Evolutionary conservation across 805 yeast genomes (phyloP).

Genomic region (Myxozyma geophila): DNA sequence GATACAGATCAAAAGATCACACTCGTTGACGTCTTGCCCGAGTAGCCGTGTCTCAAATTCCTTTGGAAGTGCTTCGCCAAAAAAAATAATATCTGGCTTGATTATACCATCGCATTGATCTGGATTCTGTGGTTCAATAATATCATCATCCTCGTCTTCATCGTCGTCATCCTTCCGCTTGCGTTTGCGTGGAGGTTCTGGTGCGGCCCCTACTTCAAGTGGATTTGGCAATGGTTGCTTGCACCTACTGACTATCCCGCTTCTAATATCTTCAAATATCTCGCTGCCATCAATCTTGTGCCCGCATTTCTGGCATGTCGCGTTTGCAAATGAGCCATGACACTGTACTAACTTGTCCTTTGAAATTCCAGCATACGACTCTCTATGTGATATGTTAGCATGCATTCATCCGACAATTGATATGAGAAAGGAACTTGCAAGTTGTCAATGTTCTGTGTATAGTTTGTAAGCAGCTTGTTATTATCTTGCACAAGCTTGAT

Average conservation of each 20-base stretch:
- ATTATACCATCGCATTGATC: conserved; percentile 64
- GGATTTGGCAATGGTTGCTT: conserved; percentile 49
- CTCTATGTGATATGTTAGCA: conserved; percentile 12
- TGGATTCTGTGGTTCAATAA: conserved; percentile 40
- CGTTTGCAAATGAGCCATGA: conserved; percentile 90
- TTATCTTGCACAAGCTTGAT: conserved; percentile 73
- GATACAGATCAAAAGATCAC: conserved; percentile 81
- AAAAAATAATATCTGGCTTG: conserved; percentile 92
- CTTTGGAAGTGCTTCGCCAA: conserved; percentile 81
- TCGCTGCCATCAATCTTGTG: conserved; percentile 67
- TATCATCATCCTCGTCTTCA: conserved; percentile 43
- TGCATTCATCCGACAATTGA: not conserved
- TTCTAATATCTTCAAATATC: conserved; percentile 63
- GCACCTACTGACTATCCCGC: conserved; percentile 69
- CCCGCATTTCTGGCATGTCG: conserved; percentile 80
- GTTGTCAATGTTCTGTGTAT: conserved; percentile 91
- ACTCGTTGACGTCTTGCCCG: conserved; percentile 63
- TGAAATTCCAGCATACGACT: conserved; percentile 65
- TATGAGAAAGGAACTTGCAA: conserved; percentile 54
- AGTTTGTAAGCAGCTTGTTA: conserved; percentile 77
- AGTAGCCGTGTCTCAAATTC: conserved; percentile 60
- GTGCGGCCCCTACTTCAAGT: not conserved
- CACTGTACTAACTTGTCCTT: conserved; percentile 78
- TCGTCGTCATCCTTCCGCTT: conserved; percentile 49
- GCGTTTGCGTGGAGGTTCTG: not conserved